Evolutionary conservation across 192 early-diverging fungal species (phyloP), one percentile per base, ranked within the genome.

Genomic region (Podila horticola): DNA sequence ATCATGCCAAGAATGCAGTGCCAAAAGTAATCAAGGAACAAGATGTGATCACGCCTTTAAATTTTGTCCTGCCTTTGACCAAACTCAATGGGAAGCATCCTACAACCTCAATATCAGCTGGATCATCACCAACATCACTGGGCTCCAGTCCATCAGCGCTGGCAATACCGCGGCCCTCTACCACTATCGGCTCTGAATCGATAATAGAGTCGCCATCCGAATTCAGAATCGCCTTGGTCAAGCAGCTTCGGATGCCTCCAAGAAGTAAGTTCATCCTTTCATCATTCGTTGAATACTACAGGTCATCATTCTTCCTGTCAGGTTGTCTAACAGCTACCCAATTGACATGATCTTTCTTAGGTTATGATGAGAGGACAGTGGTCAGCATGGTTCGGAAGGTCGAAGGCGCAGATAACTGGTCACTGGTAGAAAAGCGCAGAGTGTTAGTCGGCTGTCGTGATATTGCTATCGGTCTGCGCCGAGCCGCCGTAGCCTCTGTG

Each of bases 401-500:
- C 0, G 52, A 81, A 6, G 51, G 12, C 15, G 67, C 77, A 19
- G 20, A 57, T 5, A 65, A 69, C 49, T 81, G 77, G 77, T 73
- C 60, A 13, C 69, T 59, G 26, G 57, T 67, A 7, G 70, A 81
- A 33, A 81, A 81, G 28, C 64, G 66, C 3, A 26, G 20, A 20
- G 62, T 50, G 28, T 15, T 81, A 20, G 20, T 26, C 1, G 55
- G 62, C 22, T 72, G 71, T 20, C 59, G 67, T 1, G 19, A 38
- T 5, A 29, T 81, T 15, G 77, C 77, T 1, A 64, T 58, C 9
- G 71, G 71, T 15, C n/a, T 81, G 62, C 71, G 77, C 8, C 70
- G 71, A 24, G 31, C 12, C 2, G 59, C 66, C 20, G 62, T 73
- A 9, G 77, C 58, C 29, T 24, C 58, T 15, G 62, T 41, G 9